phyloP scores from a whole-genome alignment of 148 eudicot species.

The Dianthus caryophyllus region DNA sequence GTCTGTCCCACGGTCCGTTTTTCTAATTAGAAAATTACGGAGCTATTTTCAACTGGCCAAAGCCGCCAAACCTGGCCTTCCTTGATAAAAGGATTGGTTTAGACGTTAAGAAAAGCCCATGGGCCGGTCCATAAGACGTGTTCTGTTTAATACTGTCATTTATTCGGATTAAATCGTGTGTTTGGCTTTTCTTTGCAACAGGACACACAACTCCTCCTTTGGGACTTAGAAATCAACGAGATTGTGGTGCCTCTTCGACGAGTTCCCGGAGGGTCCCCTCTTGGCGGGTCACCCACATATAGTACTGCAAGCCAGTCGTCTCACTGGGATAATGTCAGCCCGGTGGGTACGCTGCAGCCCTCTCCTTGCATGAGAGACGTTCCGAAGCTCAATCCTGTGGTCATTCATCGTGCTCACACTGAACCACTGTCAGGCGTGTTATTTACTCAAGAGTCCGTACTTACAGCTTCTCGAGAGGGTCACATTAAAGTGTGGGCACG shows the following conservation, averaged over 20 bases:
- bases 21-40: too few species aligned
- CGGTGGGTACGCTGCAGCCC: conserved; percentile 57
- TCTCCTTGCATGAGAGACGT: conserved; percentile 68
- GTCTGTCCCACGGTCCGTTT: too few species aligned
- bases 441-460: conserved; percentile 56
- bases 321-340: conserved; percentile 54
- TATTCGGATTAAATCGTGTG: neutral
- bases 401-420: conserved; percentile 58
- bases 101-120: too few species aligned
- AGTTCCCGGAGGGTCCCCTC: conserved; percentile 51
- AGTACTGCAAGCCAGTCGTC: conserved; percentile 58
- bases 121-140: too few species aligned
- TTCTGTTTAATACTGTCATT: neutral
- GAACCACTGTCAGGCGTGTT: conserved; percentile 68
- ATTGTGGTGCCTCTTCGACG: conserved; percentile 72
- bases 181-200: conserved; percentile 16
- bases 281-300: conserved; percentile 71
- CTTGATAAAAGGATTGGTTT: too few species aligned
- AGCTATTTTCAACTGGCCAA: too few species aligned
- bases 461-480: conserved; percentile 58
- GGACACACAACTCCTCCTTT: conserved; percentile 71
- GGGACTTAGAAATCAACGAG: conserved; percentile 77
- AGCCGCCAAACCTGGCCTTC: too few species aligned
- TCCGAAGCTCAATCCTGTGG: conserved; percentile 69
- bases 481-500: conserved; percentile 78